Evolutionary conservation across 352 stramenopile species (phyloP), one percentile per base, ranked within the genome.

Genomic region (Phytophthora agathidicida): DNA sequence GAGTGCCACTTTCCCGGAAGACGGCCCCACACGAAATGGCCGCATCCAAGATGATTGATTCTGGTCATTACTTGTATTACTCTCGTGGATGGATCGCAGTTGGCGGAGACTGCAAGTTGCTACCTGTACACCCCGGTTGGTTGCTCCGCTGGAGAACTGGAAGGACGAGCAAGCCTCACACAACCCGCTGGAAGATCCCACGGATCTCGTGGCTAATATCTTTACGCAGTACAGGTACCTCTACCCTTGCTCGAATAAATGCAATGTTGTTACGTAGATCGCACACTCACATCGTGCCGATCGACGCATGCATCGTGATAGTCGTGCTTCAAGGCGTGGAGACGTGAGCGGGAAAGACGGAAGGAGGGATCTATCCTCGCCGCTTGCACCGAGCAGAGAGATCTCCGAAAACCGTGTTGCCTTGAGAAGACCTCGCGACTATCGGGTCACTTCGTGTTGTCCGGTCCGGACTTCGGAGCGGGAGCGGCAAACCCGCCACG

Each of bases 111-210:
- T 32, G 44, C 3, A 5, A 41, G 45, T 10, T 28, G 35, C 23
- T 47, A 7, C 24, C 11, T 9, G 16, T 35, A 46, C 39, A 46
- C 26, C 14, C 16, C 47, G 37, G 33, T 46, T 56, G 26, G 20
- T 41, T 56, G 43, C 23, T 37, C 7, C 28, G 17, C 41, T 48
- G n/a, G 36, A 41, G 49, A 45, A 38, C 27, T 68, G 52, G 38
- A 68, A 49, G 16, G 45, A 17, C 36, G 44, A 48, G 30, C 6
- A 28, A 33, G 22, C 27, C 24, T 47, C 54, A 70, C 54, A 45
- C 54, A 70, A 61, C 54, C 47, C 46, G 19, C 45, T 60, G 60
- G 55, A 58, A 65, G 38, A 60, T 69, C 42, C 46, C 13, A 26
- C 13, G 27, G 2, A 42, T 27, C 14, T 48, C 50, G 43, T 67